Base-by-base conservation (phyloP, 441 rosid genomes). In the Syzygium malaccense region DNA sequence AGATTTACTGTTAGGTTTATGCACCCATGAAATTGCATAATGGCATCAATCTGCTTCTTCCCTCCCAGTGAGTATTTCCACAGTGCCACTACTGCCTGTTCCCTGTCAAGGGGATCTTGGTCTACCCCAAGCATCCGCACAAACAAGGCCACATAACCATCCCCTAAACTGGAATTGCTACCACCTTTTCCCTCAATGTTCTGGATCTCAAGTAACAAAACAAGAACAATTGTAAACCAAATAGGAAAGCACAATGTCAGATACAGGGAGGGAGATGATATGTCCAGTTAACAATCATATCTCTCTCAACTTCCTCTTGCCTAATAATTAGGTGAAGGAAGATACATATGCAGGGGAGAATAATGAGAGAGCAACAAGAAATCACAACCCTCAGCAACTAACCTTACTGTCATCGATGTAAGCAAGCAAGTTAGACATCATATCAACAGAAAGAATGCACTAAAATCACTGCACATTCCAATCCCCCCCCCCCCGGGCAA, bases 121-220 rank as follows among this genome's bases (percentile, higher is more conserved):
- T 96, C 99, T 83, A 96, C 91, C 88, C 99, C 99, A 45, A 97
- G 98, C 98, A 95, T 96, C 88, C 96, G 93, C 86, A 97, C 95
- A 90, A 97, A 97, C 92, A 96, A 91, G 78, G 93, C 93, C 55
- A 97, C 94, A 87, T 93, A 94, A 86, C 93, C 90, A 88, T 95
- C 98, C 30, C 94, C 96, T 33, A 88, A 68, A 89, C 93, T 87
- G 68, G 96, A 93, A 53, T 94, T 90, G 88, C 91, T 91, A 88
- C 88, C 78, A 11, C 86, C 91, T 62, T 86, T 89, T 79, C 89
- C 92, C 89, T 90, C 93, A 68, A 79, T 89, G 86, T 93, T 94
- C 94, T 94, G 93, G 48, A 89, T 91, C 78, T 85, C 20, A 55
- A 64, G 83, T 45, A 49, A 51, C 55, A 33, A 33, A 54, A 88